phyloP scores from a whole-genome alignment of 495 filamentous ascomycete species.

The Hypoxylon intermedium region DNA sequence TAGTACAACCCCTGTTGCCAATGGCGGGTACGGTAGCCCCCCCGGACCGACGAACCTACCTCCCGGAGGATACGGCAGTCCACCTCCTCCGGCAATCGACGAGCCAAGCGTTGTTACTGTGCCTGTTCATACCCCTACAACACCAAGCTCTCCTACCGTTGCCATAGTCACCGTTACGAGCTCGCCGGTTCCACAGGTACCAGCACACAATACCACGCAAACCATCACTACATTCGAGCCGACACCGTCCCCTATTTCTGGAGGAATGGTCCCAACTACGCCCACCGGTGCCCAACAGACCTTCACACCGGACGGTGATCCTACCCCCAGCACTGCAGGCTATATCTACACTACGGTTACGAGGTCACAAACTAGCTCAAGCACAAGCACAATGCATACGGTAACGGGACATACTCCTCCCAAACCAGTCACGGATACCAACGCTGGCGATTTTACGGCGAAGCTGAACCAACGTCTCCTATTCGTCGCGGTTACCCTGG shows the following conservation, averaged over 20 bases:
- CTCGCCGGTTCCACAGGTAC: slow-evolving; percentile 2
- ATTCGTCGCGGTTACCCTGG: neutral
- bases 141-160: slow-evolving; percentile 1
- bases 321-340: neutral
- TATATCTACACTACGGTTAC: slow-evolving; percentile 28
- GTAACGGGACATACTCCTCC: slow-evolving; percentile 14
- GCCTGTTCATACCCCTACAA: slow-evolving; percentile 1
- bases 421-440: slow-evolving; percentile 16
- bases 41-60: slow-evolving; percentile 17
- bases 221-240: slow-evolving; percentile 16
- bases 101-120: slow-evolving; percentile 16
- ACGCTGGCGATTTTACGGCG: neutral
- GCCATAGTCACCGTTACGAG: slow-evolving; percentile 9
- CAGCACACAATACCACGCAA: slow-evolving; percentile 13
- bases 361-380: neutral
- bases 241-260: neutral
- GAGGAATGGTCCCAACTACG: neutral
- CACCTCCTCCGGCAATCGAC: slow-evolving; percentile 6
- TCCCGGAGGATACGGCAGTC: slow-evolving; percentile 29
- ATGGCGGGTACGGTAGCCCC: slow-evolving; percentile 27
- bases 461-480: neutral
- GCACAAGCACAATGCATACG: too few species aligned
- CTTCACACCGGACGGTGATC: neutral
- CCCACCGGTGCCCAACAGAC: neutral
- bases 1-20: slow-evolving; percentile 1